These are phyloP conservation scores for Geoglossum cookeanum DNA, from an alignment of 2,329 filamentous ascomycete species.

Conservation along the genomic window DNA sequence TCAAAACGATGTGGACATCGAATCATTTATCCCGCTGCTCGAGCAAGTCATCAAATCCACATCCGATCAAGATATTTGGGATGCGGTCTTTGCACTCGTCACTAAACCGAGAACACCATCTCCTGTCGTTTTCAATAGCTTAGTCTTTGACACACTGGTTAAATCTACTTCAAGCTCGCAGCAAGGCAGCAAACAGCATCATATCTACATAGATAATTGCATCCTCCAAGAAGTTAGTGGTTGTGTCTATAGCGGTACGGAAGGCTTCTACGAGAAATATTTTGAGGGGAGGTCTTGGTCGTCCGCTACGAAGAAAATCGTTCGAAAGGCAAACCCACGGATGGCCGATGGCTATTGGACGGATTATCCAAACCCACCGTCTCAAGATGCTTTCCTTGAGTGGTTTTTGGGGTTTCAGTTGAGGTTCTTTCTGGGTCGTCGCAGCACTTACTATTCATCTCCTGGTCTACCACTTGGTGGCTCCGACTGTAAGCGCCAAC, in stretches of 20 bases:
- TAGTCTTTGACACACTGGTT: background rate
- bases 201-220: background rate
- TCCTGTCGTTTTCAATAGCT: background rate
- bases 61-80: background rate
- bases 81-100: background rate
- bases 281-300: background rate
- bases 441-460: background rate
- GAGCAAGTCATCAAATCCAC: background rate
- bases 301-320: background rate
- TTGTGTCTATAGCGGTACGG: background rate
- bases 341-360: slow-evolving; percentile 1
- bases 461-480: background rate
- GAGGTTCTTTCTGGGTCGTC: background rate
- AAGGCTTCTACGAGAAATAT: background rate
- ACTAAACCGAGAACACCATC: background rate
- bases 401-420: slow-evolving; percentile 3
- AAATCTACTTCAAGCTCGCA: background rate
- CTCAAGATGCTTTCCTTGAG: slow-evolving; percentile 3
- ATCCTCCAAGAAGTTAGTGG: background rate
- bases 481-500: background rate
- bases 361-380: background rate
- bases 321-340: background rate
- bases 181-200: background rate
- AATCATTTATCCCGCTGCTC: background rate
- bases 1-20: background rate